These are phyloP conservation scores for Trichoderma koningiopsis DNA, from an alignment of 2,329 filamentous ascomycete species.

Conservation along the genomic window DNA sequence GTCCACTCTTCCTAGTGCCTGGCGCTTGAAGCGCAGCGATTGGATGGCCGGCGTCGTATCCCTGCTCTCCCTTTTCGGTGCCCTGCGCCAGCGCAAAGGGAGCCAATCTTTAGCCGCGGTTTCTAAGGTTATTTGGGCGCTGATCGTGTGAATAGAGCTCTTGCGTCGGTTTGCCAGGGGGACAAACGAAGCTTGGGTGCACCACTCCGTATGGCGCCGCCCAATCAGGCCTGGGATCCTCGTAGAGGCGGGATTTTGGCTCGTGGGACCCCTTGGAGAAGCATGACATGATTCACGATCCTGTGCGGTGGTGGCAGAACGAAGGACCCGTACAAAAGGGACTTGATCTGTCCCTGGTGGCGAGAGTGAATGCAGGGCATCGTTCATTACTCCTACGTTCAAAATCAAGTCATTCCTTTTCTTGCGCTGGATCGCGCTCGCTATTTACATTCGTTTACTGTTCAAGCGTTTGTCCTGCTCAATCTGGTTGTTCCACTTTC, in stretches of 20 bases:
- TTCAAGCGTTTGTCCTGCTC: neutral
- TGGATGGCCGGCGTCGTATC: neutral
- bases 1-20: neutral
- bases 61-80: slow-evolving; percentile 2
- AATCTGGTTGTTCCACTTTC: neutral
- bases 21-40: neutral
- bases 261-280: slow-evolving; percentile 7
- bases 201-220: neutral
- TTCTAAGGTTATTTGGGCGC: neutral
- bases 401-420: slow-evolving; percentile 11
- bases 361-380: neutral
- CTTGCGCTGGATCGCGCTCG: slow-evolving; percentile 6
- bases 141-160: slow-evolving; percentile 9
- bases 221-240: neutral
- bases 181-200: neutral
- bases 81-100: neutral
- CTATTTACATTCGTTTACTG: neutral
- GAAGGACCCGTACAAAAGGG: slow-evolving; percentile 16
- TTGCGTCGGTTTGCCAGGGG: slow-evolving; percentile 12
- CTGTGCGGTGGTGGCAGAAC: neutral
- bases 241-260: neutral
- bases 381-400: neutral
- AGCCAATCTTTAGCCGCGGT: slow-evolving; percentile 16
- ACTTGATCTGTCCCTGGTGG: neutral
- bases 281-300: slow-evolving; percentile 17